A percentile compares a stretch with the other conserved stretches of the same genome.
Conservation (phyloP, 176 grass and related monocot species). For the Saccharum spontaneum region DNA sequence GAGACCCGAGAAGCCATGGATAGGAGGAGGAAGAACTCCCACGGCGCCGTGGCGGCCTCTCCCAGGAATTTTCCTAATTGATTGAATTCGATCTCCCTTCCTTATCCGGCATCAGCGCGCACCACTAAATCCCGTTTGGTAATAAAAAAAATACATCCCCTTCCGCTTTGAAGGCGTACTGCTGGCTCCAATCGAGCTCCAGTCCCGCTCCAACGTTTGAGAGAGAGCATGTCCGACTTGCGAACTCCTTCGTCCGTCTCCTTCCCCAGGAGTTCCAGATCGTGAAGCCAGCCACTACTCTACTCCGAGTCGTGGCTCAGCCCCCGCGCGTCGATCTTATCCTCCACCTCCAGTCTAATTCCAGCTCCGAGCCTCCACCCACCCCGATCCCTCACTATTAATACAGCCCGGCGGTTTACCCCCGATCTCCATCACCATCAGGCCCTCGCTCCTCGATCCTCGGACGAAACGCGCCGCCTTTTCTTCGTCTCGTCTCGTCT, state of each 20-base stretch:
- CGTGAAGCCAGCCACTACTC: background rate
- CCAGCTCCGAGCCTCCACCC: slow-evolving; percentile 24
- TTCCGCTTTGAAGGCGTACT: background rate
- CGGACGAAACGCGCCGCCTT: slow-evolving; percentile 15
- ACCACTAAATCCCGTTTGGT: background rate
- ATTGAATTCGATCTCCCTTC: background rate
- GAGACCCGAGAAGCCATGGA: background rate
- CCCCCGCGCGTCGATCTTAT: slow-evolving; percentile 33
- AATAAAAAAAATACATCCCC: background rate
- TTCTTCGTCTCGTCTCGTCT: background rate
- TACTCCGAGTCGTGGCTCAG: background rate
- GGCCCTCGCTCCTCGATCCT: slow-evolving; percentile 16
- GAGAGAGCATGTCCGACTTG: background rate
- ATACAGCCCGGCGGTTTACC: slow-evolving; percentile 2
- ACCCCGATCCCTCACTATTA: slow-evolving; percentile 34
- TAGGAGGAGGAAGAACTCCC: background rate
- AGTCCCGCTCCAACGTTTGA: background rate
- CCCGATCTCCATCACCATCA: slow-evolving; percentile 9
- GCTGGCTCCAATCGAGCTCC: background rate
- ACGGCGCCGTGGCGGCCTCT: background rate
- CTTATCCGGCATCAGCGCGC: background rate
- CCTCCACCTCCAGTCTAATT: background rate
- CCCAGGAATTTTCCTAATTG: background rate
- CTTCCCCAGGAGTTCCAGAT: slow-evolving; percentile 3
- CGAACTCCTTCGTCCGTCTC: background rate